Conservation (phyloP, 2,329 filamentous ascomycete species). For the Xylariaceae sp. region DNA sequence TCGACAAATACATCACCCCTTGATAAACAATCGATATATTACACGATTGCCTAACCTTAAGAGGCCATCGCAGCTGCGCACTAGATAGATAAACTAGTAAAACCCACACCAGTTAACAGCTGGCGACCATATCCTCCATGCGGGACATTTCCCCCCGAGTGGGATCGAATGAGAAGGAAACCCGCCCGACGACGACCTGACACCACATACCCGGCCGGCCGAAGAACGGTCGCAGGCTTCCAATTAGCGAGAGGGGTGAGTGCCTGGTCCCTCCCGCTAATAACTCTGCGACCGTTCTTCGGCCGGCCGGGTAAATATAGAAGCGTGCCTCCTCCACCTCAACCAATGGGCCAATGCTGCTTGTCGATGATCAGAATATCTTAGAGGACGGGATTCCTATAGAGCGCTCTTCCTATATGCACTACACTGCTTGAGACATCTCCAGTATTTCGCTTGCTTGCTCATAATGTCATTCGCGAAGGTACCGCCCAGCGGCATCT, state of each 20-base stretch:
- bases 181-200: not conserved
- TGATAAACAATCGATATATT: no score
- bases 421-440: not conserved
- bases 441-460: not conserved
- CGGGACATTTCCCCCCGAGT: not conserved
- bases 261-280: not conserved
- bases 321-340: not conserved
- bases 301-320: not conserved
- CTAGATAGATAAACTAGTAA: no score
- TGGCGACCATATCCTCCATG: not conserved
- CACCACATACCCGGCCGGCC: no score
- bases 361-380: not conserved
- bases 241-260: not conserved
- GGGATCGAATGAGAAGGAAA: not conserved
- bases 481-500: conserved; percentile 38
- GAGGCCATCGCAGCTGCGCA: no score
- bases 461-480: conserved; percentile 28
- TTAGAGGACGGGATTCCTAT: not conserved
- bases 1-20: no score
- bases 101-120: no score
- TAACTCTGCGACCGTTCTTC: not conserved
- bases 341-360: not conserved
- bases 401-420: not conserved
- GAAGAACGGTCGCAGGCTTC: not conserved
- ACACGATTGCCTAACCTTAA: no score